Evolutionary conservation across 1,139 yeast species (phyloP), one percentile per base, ranked within the genome.

Genomic region (Taphrina pruni): DNA sequence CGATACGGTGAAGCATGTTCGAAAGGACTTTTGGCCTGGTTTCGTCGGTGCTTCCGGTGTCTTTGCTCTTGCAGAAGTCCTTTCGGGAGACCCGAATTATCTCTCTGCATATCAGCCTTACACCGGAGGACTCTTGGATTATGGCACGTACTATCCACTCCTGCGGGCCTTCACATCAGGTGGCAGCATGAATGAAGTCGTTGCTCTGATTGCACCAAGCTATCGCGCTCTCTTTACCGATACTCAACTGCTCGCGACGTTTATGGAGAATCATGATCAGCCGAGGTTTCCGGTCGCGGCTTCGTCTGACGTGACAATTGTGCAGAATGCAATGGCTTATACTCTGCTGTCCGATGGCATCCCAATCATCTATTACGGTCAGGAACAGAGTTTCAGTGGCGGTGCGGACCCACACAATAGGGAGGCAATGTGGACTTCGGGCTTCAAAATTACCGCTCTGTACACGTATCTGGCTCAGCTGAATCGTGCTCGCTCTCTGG

Each of bases 351-450:
- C 69, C n/a, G 70, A 70, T 36, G 72, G 72, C 20, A 71, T 71
- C n/a, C 72, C 72, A 35, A 54, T 70, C 56, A 61, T 71, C 62
- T 71, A 70, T 55, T 71, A 71, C 52, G 72, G 72, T 9, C 70
- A 66, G 26, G 72, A 71, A 45, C 72, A 71, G 48, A 54, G 66
- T 26, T 70, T 71, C 45, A 26, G 48, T 21, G 72, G 72, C 21
- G 67, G 48, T 11, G 60, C 9, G 8, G 72, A 71, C 43, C 72
- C 72, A 17, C 12, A 38, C 12, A 68, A 69, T 36, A 71, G 72
- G 6, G 72, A 70, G 52, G 45, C 55, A 6, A 45, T 64, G 61
- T 64, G 67, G 67, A 26, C 46, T 11, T 36, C 67, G 7, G 67
- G 67, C 45, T 64, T 38, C 48, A 32, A 45, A 41, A 56, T 45